phyloP scores from a whole-genome alignment of 78 protist genomes.

The Dictyostelium brefeldianum region DNA sequence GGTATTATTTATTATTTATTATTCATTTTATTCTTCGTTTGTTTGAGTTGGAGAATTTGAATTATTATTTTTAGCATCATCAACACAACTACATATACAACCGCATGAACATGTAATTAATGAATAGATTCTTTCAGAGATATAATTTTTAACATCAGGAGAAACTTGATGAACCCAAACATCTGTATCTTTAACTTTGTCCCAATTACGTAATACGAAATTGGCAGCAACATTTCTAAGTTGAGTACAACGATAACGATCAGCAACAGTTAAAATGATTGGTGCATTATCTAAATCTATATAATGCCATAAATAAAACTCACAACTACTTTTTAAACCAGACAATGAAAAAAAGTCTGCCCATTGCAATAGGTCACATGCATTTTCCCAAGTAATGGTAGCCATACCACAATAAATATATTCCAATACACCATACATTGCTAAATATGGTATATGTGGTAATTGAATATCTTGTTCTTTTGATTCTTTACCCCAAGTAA shows the following conservation, averaged over 20 bases:
- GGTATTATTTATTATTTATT: not conserved
- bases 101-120: constrained; percentile 75
- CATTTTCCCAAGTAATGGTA: constrained; percentile 66
- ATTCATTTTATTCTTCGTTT: not conserved
- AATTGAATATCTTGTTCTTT: constrained; percentile 54
- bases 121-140: constrained; percentile 42
- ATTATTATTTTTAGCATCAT: constrained; percentile 30
- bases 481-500: constrained; percentile 75
- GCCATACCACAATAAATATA: constrained; percentile 75
- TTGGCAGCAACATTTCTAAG: constrained; percentile 56
- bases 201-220: constrained; percentile 69
- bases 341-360: constrained; percentile 59
- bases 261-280: constrained; percentile 66
- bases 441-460: constrained; percentile 65
- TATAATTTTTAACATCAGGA: constrained; percentile 36
- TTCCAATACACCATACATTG: constrained; percentile 76
- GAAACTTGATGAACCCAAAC: constrained; percentile 45
- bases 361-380: constrained; percentile 75
- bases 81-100: constrained; percentile 66
- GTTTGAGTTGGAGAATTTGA: constrained; percentile 3
- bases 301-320: constrained; percentile 75
- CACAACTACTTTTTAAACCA: constrained; percentile 76
- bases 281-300: constrained; percentile 80
- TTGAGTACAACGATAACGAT: constrained; percentile 64
- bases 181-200: constrained; percentile 45